Base-by-base conservation (phyloP, 2,329 filamentous ascomycete genomes). In the Amesomyces nigricolor region DNA sequence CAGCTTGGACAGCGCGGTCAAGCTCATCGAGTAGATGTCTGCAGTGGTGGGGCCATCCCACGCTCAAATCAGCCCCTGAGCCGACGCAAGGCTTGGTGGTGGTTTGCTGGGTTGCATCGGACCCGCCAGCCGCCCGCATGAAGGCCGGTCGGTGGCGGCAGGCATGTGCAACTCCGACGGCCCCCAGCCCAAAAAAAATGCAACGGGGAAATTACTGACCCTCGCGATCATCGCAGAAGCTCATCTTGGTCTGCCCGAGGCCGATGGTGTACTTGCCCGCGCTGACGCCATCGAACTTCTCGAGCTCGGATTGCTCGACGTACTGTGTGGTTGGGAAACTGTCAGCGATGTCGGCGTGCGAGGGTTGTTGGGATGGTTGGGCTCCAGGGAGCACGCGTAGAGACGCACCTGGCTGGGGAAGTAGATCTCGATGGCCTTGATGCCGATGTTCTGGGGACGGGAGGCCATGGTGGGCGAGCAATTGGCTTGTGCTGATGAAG, bases 391-490 rank as follows among this genome's bases (percentile, higher is more conserved):
- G 14, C 22, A 47, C 32, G 53, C 54, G 48, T 26, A 54, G 46
- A 58, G 47, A 75, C 84, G 62, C 75, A 92, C 89, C 84, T 92
- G 89, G 72, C 80, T 88, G 63, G 89, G 89, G 70, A 90, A 89
- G 74, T 94, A 94, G 70, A 94, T 83, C 72, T 94, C 89, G 73
- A 94, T 89, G 86, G 88, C 89, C 79, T 94, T 92, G 72, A 94
- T 91, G 81, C 89, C 89, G 73, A 94, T 86, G 76, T 92, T 92
- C 74, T 91, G 84, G 63, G 89, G 87, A 75, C 87, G 86, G 65
- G 63, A 45, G 39, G 63, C 57, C 64, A 65, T 65, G 51, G 29
- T 57, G 52, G 58, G 55, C 47, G 43, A 56, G 54, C 54, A 60
- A 62, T 63, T 63, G 59, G 51, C 17, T 32, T 42, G 49, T 50